Conservation (phyloP, 2,329 filamentous ascomycete genomes). For the Talaromyces sp. region DNA sequence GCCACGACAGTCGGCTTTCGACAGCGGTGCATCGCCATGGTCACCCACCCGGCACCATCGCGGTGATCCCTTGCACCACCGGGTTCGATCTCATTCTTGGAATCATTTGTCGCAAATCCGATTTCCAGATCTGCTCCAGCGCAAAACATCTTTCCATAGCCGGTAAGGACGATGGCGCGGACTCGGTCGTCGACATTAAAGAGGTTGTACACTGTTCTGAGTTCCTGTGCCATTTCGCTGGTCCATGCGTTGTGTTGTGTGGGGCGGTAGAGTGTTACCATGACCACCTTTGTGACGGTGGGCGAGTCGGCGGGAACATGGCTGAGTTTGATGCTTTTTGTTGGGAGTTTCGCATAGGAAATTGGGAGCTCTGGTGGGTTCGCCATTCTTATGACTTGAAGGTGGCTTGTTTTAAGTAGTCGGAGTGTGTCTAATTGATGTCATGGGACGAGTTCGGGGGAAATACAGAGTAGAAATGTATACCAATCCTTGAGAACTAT, state of each 20-base stretch:
- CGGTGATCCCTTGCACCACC: conserved; percentile 3
- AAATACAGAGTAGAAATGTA: not conserved
- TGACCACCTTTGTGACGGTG: conserved; percentile 58
- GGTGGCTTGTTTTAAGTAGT: not conserved
- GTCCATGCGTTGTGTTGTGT: conserved; percentile 58
- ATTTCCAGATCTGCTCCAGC: conserved; percentile 57
- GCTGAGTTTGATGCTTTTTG: conserved; percentile 22
- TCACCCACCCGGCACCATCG: conserved; percentile 12
- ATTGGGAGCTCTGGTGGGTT: conserved; percentile 2
- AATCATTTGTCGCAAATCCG: conserved; percentile 22
- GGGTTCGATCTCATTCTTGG: not conserved
- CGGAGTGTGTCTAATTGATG: not conserved
- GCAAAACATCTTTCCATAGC: conserved; percentile 56
- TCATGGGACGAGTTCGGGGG: not conserved
- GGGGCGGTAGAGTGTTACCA: conserved; percentile 64
- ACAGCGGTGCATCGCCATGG: conserved; percentile 55
- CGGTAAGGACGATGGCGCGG: conserved; percentile 54
- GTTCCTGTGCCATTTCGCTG: conserved; percentile 58
- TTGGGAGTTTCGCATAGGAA: conserved; percentile 14
- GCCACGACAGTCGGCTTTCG: conserved; percentile 57
- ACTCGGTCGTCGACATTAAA: conserved; percentile 56
- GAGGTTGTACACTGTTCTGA: conserved; percentile 53
- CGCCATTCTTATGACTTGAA: not conserved
- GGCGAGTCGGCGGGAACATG: conserved; percentile 42
- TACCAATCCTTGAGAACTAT: not conserved